Percentiles rank a stretch among this genome's conserved stretches.
Evolutionary conservation across 1,139 yeast species (phyloP).

Genomic region (Scheffersomyces segobiensis): DNA sequence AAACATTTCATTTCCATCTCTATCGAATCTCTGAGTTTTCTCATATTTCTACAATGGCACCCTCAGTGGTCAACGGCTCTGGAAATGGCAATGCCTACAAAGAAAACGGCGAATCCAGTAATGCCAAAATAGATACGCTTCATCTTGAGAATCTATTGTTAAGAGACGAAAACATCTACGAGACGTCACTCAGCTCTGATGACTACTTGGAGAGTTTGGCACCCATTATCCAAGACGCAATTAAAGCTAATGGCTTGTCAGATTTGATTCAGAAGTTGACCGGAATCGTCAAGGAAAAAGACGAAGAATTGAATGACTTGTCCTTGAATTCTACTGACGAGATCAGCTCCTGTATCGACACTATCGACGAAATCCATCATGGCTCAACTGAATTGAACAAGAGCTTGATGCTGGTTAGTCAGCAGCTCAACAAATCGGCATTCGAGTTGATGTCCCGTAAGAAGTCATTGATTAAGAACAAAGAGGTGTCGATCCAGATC

Average conservation of each 20-base stretch:
- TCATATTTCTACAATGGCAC: conserved; percentile 7
- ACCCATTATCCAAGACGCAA: conserved; percentile 73
- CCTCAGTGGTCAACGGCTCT: conserved; percentile 8
- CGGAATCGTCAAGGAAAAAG: conserved; percentile 58
- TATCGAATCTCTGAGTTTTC: neutral
- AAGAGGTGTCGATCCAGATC: conserved; percentile 60
- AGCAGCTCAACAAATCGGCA: conserved; percentile 62
- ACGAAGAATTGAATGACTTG: conserved; percentile 60
- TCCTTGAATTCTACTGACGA: conserved; percentile 66
- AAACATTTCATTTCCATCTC: neutral
- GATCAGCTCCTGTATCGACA: conserved; percentile 52
- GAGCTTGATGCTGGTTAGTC: conserved; percentile 52
- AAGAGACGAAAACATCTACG: conserved; percentile 48
- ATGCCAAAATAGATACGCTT: conserved; percentile 25
- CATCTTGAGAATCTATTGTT: conserved; percentile 42
- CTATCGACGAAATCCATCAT: conserved; percentile 56
- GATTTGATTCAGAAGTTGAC: conserved; percentile 59
- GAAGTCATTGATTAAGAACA: conserved; percentile 52
- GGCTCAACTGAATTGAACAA: conserved; percentile 55
- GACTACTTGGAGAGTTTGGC: conserved; percentile 80
- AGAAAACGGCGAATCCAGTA: conserved; percentile 2
- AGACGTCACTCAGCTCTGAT: conserved; percentile 56
- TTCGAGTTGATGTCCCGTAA: conserved; percentile 60
- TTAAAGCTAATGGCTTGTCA: conserved; percentile 54
- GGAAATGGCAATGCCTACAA: conserved; percentile 1